Percentiles rank a stretch among this genome's conserved stretches.
Evolutionary conservation across 306 rosid species (phyloP).

Genomic region (Quercus cerris): DNA sequence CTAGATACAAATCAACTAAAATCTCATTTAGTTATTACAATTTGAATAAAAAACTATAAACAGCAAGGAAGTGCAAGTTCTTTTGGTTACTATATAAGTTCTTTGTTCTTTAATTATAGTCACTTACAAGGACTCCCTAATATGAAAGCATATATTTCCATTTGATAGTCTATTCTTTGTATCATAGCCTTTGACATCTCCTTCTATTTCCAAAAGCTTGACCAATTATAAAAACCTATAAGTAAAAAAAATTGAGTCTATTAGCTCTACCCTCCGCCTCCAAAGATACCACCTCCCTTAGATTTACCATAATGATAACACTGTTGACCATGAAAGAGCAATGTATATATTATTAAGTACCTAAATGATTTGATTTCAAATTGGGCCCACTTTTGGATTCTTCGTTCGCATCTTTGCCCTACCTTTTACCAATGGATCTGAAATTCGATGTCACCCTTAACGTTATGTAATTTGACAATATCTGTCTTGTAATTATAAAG

Average conservation of each 20-base stretch:
- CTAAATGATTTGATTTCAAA: constrained; percentile 3
- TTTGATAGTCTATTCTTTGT: background rate
- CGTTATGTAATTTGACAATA: constrained; percentile 11
- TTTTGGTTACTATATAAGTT: background rate
- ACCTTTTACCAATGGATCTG: background rate
- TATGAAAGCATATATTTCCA: background rate
- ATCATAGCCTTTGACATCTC: background rate
- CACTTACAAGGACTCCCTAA: no score
- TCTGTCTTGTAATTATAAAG: background rate
- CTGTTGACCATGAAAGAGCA: background rate
- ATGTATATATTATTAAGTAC: background rate
- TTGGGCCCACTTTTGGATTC: background rate
- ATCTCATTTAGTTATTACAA: background rate
- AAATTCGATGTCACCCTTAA: background rate
- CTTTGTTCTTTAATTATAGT: no score
- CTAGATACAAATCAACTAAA: background rate
- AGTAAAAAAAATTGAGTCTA: background rate
- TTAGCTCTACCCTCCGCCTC: background rate
- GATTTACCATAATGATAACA: background rate
- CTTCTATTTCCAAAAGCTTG: background rate
- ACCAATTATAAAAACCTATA: background rate
- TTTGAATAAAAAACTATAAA: no score
- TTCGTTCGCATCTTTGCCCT: constrained; percentile 2
- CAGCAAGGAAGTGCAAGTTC: background rate
- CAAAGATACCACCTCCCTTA: background rate